Evolutionary conservation across 192 early-diverging fungal genomes (phyloP).

Genomic region (Linnemannia zychae): DNA sequence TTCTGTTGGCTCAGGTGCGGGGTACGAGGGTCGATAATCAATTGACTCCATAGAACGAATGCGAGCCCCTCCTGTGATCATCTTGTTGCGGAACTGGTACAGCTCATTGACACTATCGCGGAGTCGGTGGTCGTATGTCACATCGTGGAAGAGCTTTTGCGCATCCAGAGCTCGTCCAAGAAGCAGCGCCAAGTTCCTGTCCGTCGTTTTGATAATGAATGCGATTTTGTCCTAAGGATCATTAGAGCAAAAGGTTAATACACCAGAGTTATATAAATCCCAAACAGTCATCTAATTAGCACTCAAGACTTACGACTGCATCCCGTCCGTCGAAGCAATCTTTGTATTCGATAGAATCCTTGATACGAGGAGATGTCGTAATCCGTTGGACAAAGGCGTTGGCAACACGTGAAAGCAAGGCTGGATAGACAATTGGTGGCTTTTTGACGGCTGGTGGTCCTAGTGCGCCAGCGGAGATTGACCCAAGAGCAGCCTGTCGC

Average conservation of each 20-base stretch:
- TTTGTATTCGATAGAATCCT: conserved; percentile 87
- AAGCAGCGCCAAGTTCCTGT: conserved; percentile 89
- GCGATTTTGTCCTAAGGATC: conserved; percentile 78
- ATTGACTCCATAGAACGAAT: conserved; percentile 40
- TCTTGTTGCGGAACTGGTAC: conserved; percentile 80
- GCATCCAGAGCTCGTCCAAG: conserved; percentile 91
- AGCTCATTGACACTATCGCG: conserved; percentile 88
- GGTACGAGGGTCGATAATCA: conserved; percentile 38
- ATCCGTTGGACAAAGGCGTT: conserved; percentile 72
- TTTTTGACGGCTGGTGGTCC: conserved; percentile 36
- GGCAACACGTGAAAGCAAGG: conserved; percentile 79
- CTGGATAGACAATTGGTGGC: conserved; percentile 76
- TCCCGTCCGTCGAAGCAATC: conserved; percentile 90
- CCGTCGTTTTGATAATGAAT: conserved; percentile 83
- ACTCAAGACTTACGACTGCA: conserved; percentile 87
- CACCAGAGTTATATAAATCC: no score
- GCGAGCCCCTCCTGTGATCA: conserved; percentile 47
- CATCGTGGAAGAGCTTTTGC: conserved; percentile 95
- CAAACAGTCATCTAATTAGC: no score
- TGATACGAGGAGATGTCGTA: conserved; percentile 71
- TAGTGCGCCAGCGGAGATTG: conserved; percentile 26
- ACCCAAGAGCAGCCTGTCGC: conserved; percentile 35
- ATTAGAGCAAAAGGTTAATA: conserved; percentile 10
- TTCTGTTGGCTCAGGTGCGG: conserved; percentile 16
- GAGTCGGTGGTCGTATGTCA: conserved; percentile 87